These are phyloP conservation scores for Salvia splendens DNA, from an alignment of 257 asterid genomes.

Conservation along the genomic window DNA sequence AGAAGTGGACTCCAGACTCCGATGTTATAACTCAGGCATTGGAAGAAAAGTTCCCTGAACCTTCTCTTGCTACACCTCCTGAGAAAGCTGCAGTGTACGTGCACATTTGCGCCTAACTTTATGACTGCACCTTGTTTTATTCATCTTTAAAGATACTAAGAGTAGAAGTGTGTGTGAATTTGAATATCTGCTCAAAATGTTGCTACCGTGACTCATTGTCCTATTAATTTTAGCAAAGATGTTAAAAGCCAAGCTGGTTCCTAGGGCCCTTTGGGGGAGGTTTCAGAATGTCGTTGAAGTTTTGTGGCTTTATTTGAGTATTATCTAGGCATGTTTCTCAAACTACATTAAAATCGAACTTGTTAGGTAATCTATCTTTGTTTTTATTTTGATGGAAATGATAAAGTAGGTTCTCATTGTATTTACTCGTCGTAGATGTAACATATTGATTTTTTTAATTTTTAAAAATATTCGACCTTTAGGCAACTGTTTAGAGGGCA, in stretches of 20 bases:
- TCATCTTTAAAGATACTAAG: not conserved
- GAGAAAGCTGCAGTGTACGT: constrained; percentile 85
- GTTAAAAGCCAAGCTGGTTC: not conserved
- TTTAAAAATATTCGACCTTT: not conserved
- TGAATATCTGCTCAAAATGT: not conserved
- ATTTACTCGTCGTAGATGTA: not conserved
- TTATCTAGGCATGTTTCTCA: not conserved
- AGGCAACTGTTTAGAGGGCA: not conserved
- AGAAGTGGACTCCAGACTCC: constrained; percentile 90
- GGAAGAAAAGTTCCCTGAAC: constrained; percentile 88
- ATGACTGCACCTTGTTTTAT: not conserved
- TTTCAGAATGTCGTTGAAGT: constrained; percentile 1
- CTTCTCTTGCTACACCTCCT: constrained; percentile 75
- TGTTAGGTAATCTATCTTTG: not conserved
- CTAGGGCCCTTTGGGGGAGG: not conserved
- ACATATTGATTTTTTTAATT: constrained; percentile 10
- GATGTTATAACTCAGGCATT: constrained; percentile 84
- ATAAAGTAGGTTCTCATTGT: not conserved
- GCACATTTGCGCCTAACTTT: constrained; percentile 6
- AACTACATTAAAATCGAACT: not conserved
- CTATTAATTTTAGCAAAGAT: constrained; percentile 8
- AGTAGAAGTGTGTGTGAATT: constrained; percentile 7
- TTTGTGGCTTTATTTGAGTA: not conserved
- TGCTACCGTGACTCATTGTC: constrained; percentile 2
- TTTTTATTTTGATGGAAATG: constrained; percentile 1